Evolutionary conservation across 345 rosid genomes (phyloP).

Genomic region (Boechera divaricarpa): DNA sequence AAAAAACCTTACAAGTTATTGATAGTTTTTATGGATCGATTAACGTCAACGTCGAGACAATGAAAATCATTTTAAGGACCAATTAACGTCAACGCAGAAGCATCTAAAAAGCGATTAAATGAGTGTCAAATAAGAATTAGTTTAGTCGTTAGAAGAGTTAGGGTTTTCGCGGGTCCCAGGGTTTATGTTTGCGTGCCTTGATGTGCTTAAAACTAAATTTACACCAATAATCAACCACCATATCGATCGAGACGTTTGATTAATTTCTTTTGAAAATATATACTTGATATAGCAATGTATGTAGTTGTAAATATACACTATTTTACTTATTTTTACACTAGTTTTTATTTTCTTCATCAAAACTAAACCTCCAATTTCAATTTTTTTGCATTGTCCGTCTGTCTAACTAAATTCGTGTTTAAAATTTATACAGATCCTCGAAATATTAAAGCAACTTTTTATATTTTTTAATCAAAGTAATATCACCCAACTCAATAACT

Average conservation of each 20-base stretch:
- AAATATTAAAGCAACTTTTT: background rate
- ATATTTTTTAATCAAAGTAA: no score
- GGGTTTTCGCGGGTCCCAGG: slow-evolving; percentile 42
- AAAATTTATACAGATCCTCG: background rate
- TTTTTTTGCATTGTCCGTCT: no score
- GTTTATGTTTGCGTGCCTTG: slow-evolving; percentile 42
- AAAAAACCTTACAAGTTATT: background rate
- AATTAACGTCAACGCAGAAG: slow-evolving; percentile 37
- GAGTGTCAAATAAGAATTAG: slow-evolving; percentile 22
- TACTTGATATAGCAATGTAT: background rate
- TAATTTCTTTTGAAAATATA: background rate
- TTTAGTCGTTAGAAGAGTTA: slow-evolving; percentile 43
- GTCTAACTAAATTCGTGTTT: background rate
- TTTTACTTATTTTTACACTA: background rate
- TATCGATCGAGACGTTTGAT: slow-evolving; percentile 33
- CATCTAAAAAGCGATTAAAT: slow-evolving; percentile 31
- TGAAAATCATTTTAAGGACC: background rate
- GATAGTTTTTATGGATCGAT: background rate
- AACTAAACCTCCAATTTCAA: no score
- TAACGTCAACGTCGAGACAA: slow-evolving; percentile 32
- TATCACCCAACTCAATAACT: background rate
- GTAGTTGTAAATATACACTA: background rate
- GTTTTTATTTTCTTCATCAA: no score
- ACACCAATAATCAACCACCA: slow-evolving; percentile 49
- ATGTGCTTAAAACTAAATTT: slow-evolving; percentile 43